Percentiles rank a stretch among this genome's conserved stretches.
phyloP scores from a whole-genome alignment of 495 filamentous ascomycete genomes.

The Hypoxylon lienhwacheense region DNA sequence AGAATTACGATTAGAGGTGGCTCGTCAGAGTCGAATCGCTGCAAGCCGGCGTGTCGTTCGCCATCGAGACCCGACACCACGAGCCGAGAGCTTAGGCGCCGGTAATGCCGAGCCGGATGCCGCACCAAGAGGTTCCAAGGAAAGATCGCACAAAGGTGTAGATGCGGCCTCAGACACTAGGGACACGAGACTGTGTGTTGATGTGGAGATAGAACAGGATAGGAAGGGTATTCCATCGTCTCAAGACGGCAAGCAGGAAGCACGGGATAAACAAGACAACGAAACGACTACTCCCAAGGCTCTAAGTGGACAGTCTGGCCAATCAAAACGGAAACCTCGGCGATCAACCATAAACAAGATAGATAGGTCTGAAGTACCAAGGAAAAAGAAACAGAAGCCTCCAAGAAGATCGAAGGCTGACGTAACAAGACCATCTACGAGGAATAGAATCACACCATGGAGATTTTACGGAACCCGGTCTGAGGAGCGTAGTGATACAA shows the following conservation, averaged over 20 bases:
- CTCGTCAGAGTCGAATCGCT: constrained; percentile 8
- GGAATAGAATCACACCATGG: constrained; percentile 12
- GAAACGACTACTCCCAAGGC: not conserved
- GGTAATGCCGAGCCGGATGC: not conserved
- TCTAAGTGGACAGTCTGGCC: not conserved
- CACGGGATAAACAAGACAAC: not conserved
- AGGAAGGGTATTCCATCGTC: not conserved
- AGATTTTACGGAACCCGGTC: constrained; percentile 8
- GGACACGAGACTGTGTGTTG: not conserved
- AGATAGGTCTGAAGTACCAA: not conserved
- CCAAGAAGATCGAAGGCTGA: not conserved
- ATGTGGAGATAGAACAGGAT: not conserved
- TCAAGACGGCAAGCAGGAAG: not conserved
- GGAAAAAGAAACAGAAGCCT: constrained; percentile 2
- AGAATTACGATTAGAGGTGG: constrained; percentile 8
- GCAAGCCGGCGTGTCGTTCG: not conserved
- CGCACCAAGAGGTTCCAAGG: not conserved
- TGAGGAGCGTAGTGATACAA: not conserved
- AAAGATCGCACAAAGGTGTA: not conserved
- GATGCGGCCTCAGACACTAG: not conserved
- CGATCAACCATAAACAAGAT: not conserved
- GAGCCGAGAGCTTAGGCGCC: not conserved
- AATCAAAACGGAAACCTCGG: not conserved
- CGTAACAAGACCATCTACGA: not conserved
- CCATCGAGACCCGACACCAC: constrained; percentile 1